Base-by-base conservation (phyloP, 2,329 filamentous ascomycete species). In the Cercospora canescens region DNA sequence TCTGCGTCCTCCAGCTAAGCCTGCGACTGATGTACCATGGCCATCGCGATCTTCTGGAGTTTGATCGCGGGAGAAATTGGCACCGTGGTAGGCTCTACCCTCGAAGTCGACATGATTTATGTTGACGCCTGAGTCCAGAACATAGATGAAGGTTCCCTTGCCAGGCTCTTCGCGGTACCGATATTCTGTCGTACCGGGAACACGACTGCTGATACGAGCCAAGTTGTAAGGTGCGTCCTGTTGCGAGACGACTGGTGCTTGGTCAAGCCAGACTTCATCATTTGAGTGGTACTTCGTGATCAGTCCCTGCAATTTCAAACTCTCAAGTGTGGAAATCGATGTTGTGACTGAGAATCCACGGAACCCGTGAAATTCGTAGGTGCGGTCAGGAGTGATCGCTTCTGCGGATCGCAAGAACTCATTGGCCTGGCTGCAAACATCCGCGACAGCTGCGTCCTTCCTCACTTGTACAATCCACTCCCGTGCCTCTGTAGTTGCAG, bases 11-110 rank as follows among this genome's bases (percentile, higher is more conserved):
- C 80, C 88, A 54, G 88, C 85, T 69, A 94, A 98, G 73, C 94
- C 94, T 70, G 94, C 97, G 88, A 94, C 98, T 79, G 89, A 88
- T 63, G 81, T 87, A 50, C 87, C 88, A 76, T 89, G 88, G 9
- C 87, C 87, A 72, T 88, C 86, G 68, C 84, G 81, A 68, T 81
- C 79, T 32, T 75, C 76, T 63, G 76, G 73, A 12, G 65, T 63
- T 67, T 80, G 79, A 6, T 71, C 76, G 48, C 73, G 73, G 65
- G 71, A 75, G 28, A 66, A 70, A 61, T 67, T 70, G 59, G 62
- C 63, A 28, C 68, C 70, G 18, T 48, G 58, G 9, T 52, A 72
- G 8, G 78, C 80, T 66, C 79, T 75, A 4, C 76, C 77, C 37
- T 71, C 76, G 41, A 79, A 81, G 55, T 81, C 73, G 62, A 34